Base-by-base conservation (phyloP, 2,329 filamentous ascomycete species). In the Neospermospora avenae region DNA sequence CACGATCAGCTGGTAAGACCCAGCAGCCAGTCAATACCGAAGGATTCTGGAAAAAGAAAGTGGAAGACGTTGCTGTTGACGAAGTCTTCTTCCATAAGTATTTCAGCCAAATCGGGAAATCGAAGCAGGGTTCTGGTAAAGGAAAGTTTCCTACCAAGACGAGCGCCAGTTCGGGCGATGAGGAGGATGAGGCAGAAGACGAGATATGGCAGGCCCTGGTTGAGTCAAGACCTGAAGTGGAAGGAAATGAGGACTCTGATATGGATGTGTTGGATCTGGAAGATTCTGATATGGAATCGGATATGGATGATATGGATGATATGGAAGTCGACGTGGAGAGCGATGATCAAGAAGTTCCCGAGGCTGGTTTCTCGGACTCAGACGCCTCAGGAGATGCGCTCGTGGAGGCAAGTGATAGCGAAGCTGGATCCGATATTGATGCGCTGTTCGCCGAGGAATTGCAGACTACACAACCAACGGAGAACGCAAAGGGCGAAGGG, bases 61-160 rank as follows among this genome's bases (percentile, higher is more conserved):
- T 84, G n/a, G 87, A 91, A 65, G 87, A 98, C 57, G 88, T 99
- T 46, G 87, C 89, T 3, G 91, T 87, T 0, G 93, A 99, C 66
- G 95, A 99, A 72, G 90, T 92, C 41, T 99, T 99, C 84, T 99
- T 99, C 84, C 95, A 99, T 75, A 87, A 91, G 67, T 99, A 99
- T 83, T 99, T 99, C 77, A 87, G 85, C 62, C 84, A 87, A 63
- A 77, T 90, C 58, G 85, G 86, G 64, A 91, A 88, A 72, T 77
- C 79, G 11, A 83, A 80, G 52, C 81, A 80, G 65, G 76, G 79
- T 67, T 80, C 81, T 70, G 73, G 73, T 63, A 81, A 80, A 69
- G 81, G 81, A 68, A 83, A 83, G 76, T 81, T 84, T 73, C 76
- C 78, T 54, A 78, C 80, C 65, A 83, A 81, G 69, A 78, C 78